Evolutionary conservation across 495 filamentous ascomycete genomes (phyloP).

Genomic region (Darksidea phi): DNA sequence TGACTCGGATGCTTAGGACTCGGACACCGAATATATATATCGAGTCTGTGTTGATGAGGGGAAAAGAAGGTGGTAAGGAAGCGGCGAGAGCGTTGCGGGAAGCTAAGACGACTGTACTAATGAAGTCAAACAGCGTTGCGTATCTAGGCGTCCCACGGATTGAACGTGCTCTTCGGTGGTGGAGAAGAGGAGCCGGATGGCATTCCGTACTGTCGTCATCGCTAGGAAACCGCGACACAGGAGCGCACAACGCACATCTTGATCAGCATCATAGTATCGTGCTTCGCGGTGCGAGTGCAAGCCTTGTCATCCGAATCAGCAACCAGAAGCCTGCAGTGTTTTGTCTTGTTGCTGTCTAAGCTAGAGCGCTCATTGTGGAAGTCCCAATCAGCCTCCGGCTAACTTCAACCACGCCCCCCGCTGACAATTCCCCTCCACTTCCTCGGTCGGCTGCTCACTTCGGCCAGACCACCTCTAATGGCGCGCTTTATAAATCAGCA

Average conservation of each 20-base stretch:
- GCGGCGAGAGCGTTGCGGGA: too few relatives aligned
- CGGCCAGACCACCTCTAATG: slow-evolving; percentile 6
- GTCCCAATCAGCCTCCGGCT: slow-evolving; percentile 14
- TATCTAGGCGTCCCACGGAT: too few relatives aligned
- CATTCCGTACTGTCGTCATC: background rate
- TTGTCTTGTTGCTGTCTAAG: background rate
- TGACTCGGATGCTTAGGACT: too few relatives aligned
- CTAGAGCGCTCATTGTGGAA: background rate
- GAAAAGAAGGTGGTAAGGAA: background rate
- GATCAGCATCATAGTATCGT: too few relatives aligned
- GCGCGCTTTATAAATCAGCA: slow-evolving; percentile 16
- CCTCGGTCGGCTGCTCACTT: background rate
- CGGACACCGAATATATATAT: slow-evolving; percentile 3
- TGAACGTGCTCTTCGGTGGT: background rate
- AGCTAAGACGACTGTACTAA: too few relatives aligned
- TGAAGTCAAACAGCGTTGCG: too few relatives aligned
- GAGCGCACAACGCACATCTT: too few relatives aligned
- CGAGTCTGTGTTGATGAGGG: too few relatives aligned
- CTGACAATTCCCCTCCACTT: slow-evolving; percentile 22
- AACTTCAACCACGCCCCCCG: slow-evolving; percentile 22
- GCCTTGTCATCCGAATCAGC: background rate
- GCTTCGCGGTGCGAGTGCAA: background rate
- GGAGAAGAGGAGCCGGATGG: slow-evolving; percentile 5
- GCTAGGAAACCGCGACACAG: background rate
- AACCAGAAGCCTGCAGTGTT: background rate